phyloP scores from a whole-genome alignment of 2,329 filamentous ascomycete genomes.

The Venturia aucupariae region DNA sequence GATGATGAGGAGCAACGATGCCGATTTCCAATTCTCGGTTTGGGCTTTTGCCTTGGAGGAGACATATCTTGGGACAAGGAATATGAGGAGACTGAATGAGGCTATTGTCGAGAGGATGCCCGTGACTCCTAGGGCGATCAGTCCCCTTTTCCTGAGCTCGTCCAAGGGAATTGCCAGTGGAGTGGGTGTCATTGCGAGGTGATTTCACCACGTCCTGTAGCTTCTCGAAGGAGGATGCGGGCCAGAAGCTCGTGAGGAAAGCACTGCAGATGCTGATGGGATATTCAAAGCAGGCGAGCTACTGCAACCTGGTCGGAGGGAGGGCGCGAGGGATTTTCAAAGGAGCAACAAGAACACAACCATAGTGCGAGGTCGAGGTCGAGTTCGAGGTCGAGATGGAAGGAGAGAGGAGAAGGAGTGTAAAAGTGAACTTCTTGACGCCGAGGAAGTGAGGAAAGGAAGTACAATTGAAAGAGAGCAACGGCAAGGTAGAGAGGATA shows the following conservation, averaged over 20 bases:
- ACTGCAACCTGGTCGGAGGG: neutral
- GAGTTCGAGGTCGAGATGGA: too few relatives aligned
- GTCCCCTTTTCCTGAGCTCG: neutral
- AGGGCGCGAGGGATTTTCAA: neutral
- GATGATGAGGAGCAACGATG: constrained; percentile 46
- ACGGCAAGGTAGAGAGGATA: neutral
- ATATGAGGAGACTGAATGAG: constrained; percentile 37
- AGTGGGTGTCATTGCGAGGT: neutral
- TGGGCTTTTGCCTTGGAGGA: constrained; percentile 28
- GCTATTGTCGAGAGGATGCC: constrained; percentile 29
- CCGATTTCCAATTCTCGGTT: constrained; percentile 40
- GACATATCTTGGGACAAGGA: constrained; percentile 36
- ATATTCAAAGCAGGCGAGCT: neutral
- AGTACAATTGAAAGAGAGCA: neutral
- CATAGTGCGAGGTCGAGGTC: too few relatives aligned
- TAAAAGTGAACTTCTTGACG: neutral
- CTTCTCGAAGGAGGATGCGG: neutral
- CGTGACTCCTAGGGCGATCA: neutral
- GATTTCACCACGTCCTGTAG: neutral
- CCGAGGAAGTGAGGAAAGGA: neutral
- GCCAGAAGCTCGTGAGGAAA: neutral
- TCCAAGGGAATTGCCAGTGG: neutral
- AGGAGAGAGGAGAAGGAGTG: neutral
- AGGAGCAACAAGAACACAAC: neutral
- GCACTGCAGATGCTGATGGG: neutral